These are phyloP conservation scores for Malassezia sympodialis DNA, from an alignment of 1,284 basidiomycete species.

Conservation along the genomic window DNA sequence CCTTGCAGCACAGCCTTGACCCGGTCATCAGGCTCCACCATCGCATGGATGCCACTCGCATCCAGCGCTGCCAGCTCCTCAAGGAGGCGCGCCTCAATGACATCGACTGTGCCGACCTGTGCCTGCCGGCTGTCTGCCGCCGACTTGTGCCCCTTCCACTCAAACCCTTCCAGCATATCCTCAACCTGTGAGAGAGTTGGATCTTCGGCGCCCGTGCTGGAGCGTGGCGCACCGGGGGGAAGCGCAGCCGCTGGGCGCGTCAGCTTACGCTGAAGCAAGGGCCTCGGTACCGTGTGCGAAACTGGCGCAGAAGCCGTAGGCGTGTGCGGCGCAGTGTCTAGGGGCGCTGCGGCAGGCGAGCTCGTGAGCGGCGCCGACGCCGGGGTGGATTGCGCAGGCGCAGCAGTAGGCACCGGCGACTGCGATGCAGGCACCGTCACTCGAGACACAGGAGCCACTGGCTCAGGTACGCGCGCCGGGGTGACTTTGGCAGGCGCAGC, in stretches of 20 bases:
- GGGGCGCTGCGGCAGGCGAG: too few relatives aligned
- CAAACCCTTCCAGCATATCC: constrained; percentile 96
- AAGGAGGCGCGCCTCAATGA: constrained; percentile 42
- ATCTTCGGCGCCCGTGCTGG: constrained; percentile 19
- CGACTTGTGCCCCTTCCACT: constrained; percentile 56
- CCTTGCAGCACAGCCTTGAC: constrained; percentile 75
- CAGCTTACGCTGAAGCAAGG: background rate
- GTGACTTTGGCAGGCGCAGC: background rate
- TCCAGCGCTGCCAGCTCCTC: constrained; percentile 44
- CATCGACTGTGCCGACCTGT: constrained; percentile 35
- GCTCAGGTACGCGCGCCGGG: too few relatives aligned
- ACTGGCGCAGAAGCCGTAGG: background rate
- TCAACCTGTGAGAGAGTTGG: constrained; percentile 56
- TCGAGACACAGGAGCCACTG: too few relatives aligned
- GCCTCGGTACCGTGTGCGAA: background rate
- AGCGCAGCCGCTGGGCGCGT: constrained; percentile 3
- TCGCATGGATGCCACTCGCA: constrained; percentile 83
- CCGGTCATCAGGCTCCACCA: constrained; percentile 78
- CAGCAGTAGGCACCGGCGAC: too few relatives aligned
- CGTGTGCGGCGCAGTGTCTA: too few relatives aligned
- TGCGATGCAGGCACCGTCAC: too few relatives aligned
- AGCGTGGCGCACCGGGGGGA: background rate
- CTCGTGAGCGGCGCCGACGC: too few relatives aligned
- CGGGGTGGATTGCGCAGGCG: too few relatives aligned
- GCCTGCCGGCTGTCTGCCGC: constrained; percentile 14